Percentiles rank a stretch among this genome's conserved stretches.
These are phyloP conservation scores for Albophoma yamanashiensis DNA, from an alignment of 2,329 filamentous ascomycete genomes.

Conservation along the genomic window DNA sequence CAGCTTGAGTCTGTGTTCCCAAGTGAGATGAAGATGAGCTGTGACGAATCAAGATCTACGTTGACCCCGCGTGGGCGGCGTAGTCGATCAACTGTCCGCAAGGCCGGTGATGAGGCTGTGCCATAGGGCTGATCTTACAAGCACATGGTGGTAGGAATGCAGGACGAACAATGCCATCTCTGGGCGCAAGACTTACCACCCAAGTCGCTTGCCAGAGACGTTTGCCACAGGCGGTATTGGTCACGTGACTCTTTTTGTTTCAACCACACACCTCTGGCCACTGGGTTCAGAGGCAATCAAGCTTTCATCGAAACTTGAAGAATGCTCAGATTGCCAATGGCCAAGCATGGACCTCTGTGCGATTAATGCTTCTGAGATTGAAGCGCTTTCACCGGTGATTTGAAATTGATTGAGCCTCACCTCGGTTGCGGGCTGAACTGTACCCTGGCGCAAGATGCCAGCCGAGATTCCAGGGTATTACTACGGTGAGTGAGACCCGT, in stretches of 20 bases:
- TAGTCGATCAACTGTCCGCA: background rate
- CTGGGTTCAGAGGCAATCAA: background rate
- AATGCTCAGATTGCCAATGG: background rate
- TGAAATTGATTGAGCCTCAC: background rate
- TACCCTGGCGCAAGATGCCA: slow-evolving; percentile 15
- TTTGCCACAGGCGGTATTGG: background rate
- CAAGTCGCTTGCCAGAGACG: background rate
- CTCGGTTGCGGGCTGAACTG: background rate
- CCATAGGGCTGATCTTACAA: background rate
- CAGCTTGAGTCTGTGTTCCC: background rate
- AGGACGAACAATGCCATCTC: background rate
- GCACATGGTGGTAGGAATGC: background rate
- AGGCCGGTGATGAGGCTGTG: background rate
- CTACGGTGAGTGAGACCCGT: slow-evolving; percentile 28
- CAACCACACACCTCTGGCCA: background rate
- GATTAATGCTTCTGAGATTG: background rate
- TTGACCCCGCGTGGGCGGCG: too few relatives aligned
- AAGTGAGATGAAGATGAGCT: background rate
- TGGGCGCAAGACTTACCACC: too few relatives aligned
- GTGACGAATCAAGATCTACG: background rate
- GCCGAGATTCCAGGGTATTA: slow-evolving; percentile 42
- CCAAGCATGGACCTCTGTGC: background rate
- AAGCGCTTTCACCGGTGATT: background rate
- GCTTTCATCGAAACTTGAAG: background rate
- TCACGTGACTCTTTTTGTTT: background rate